Percentiles rank a stretch among this genome's conserved stretches.
phyloP scores from a whole-genome alignment of 495 filamentous ascomycete species.

The Xylaria palmicola region DNA sequence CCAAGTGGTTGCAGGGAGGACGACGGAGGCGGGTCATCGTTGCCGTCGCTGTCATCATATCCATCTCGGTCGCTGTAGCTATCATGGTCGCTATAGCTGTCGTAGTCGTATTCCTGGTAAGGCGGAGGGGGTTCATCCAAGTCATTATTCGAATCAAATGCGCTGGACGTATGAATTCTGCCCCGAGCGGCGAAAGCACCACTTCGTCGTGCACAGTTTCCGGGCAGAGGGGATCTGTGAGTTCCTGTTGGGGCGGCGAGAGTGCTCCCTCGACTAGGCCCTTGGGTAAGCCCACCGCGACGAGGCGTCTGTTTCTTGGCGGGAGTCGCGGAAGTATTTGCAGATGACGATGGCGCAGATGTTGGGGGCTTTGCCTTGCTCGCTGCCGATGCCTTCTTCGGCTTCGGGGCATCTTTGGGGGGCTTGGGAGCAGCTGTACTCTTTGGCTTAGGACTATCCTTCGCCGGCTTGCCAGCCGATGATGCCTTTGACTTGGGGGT shows the following conservation, averaged over 20 bases:
- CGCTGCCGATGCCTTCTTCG: conserved; percentile 23
- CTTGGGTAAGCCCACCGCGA: conserved; percentile 22
- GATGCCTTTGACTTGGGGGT: conserved; percentile 14
- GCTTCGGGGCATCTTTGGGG: conserved; percentile 12
- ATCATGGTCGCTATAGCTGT: background rate
- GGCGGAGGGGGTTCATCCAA: conserved; percentile 26
- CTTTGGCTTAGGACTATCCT: conserved; percentile 23
- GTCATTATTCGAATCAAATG: conserved; percentile 2
- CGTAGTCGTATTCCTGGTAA: conserved; percentile 16
- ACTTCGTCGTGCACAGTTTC: background rate
- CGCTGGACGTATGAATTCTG: background rate
- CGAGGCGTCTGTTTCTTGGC: conserved; percentile 16
- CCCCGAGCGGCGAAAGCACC: background rate
- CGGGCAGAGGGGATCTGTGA: background rate
- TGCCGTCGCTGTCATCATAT: background rate
- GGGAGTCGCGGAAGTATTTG: conserved; percentile 2
- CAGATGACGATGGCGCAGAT: background rate
- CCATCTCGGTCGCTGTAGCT: background rate
- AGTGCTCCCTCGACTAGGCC: conserved; percentile 12
- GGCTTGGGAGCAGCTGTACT: conserved; percentile 15
- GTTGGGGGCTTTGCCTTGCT: conserved; percentile 16
- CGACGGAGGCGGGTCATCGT: background rate
- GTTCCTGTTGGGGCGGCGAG: background rate
- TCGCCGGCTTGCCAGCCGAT: conserved; percentile 19
- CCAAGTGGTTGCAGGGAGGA: conserved; percentile 26